Evolutionary conservation across 2,329 filamentous ascomycete species (phyloP).

Genomic region (Zasmidium cellare): DNA sequence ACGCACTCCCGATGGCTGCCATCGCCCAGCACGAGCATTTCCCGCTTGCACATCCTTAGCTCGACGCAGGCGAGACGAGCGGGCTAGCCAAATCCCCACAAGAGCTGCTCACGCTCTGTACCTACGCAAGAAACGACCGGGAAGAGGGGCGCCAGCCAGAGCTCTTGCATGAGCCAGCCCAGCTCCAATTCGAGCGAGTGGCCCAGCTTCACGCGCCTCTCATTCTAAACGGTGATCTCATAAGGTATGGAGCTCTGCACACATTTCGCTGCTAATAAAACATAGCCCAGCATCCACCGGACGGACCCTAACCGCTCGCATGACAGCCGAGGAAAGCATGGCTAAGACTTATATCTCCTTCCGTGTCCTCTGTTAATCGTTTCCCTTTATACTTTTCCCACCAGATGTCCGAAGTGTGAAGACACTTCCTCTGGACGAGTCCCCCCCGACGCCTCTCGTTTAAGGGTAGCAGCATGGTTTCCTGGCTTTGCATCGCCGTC

Average conservation of each 20-base stretch:
- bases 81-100: constrained; percentile 17
- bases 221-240: constrained; percentile 29
- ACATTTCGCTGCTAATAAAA: constrained; percentile 23
- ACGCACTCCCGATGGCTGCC: background rate
- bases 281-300: constrained; percentile 26
- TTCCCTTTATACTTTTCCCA: constrained; percentile 25
- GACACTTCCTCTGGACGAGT: constrained; percentile 27
- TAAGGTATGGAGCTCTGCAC: constrained; percentile 27
- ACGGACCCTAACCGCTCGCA: constrained; percentile 34
- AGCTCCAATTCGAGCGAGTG: constrained; percentile 24
- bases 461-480: constrained; percentile 35
- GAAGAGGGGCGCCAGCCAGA: constrained; percentile 30
- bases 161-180: constrained; percentile 26
- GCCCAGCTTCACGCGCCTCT: constrained; percentile 29
- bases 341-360: constrained; percentile 33
- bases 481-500: constrained; percentile 34
- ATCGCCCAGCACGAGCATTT: constrained; percentile 10
- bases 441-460: constrained; percentile 33
- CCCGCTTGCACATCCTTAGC: constrained; percentile 18
- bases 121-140: constrained; percentile 10
- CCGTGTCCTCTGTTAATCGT: constrained; percentile 23
- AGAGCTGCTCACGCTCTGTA: constrained; percentile 3
- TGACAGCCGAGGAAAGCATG: constrained; percentile 33
- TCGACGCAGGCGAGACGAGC: constrained; percentile 14
- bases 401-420: constrained; percentile 27